phyloP scores from a whole-genome alignment of 192 early-diverging fungal genomes.

The Entomortierella parvispora region DNA sequence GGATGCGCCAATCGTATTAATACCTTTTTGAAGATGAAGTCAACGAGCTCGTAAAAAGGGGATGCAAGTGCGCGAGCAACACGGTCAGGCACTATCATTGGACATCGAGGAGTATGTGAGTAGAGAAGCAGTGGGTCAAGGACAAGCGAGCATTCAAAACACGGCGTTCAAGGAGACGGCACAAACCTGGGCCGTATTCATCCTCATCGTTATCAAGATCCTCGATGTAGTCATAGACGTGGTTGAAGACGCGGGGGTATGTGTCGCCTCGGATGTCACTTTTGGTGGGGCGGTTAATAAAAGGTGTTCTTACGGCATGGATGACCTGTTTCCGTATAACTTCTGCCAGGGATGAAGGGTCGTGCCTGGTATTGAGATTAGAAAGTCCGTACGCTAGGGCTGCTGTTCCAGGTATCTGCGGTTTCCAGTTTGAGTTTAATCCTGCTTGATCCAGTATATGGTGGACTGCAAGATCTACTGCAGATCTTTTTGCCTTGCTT shows the following conservation, averaged over 20 bases:
- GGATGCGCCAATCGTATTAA: conserved; percentile 1
- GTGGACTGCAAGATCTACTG: no score
- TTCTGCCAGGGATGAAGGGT: no score
- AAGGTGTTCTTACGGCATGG: no score
- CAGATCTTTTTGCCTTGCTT: no score
- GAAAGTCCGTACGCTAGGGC: no score
- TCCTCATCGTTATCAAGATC: conserved; percentile 14
- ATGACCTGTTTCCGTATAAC: no score
- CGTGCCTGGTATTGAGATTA: no score
- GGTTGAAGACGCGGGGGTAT: no score
- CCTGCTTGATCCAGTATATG: no score
- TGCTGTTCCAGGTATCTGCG: no score
- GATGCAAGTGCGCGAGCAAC: conserved; percentile 10
- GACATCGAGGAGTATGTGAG: conserved; percentile 4
- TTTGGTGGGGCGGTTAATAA: not conserved
- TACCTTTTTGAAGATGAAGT: conserved; percentile 25
- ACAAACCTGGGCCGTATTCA: conserved; percentile 13
- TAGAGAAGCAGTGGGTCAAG: conserved; percentile 6
- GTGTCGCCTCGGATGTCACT: not conserved
- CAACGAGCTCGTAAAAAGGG: conserved; percentile 16
- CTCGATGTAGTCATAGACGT: conserved; percentile 9
- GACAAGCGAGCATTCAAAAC: conserved; percentile 1
- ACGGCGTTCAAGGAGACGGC: conserved; percentile 4
- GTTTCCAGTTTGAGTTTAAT: no score
- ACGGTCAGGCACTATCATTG: conserved; percentile 2